These are phyloP conservation scores for Scenedesmus sp. DNA, from an alignment of 163 green algal genomes.

Conservation along the genomic window DNA sequence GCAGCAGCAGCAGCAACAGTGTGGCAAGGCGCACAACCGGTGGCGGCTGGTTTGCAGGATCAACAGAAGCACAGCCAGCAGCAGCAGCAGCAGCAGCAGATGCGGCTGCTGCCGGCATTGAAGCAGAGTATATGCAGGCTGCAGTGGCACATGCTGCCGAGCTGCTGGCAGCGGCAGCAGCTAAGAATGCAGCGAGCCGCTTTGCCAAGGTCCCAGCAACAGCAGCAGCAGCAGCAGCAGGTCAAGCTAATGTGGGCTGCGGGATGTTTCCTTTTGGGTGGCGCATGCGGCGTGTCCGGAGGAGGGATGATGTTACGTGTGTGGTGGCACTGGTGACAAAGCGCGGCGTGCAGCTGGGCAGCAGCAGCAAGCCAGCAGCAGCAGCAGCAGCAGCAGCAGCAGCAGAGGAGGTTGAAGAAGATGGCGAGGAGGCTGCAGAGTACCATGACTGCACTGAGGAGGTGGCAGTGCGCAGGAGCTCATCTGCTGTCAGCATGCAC, in stretches of 20 bases:
- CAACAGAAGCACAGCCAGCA: background rate
- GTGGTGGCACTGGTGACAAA: constrained; percentile 74
- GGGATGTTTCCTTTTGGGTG: constrained; percentile 40
- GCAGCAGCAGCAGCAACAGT: constrained; percentile 4
- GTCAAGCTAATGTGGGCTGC: background rate
- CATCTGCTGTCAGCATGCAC: background rate
- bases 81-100: background rate
- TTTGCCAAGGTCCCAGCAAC: constrained; percentile 8
- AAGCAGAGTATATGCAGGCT: background rate
- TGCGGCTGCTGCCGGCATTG: background rate
- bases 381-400: background rate
- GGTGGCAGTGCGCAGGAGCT: background rate
- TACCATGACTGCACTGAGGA: background rate
- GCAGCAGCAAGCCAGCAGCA: constrained; percentile 53
- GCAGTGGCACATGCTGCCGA: constrained; percentile 30
- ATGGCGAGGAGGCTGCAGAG: background rate
- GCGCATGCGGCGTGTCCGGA: constrained; percentile 72
- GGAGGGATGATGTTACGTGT: constrained; percentile 94
- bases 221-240: background rate
- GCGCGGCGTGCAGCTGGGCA: background rate
- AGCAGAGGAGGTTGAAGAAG: background rate
- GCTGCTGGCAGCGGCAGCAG: constrained; percentile 39
- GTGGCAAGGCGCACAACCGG: background rate
- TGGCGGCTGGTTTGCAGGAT: background rate
- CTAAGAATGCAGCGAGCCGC: constrained; percentile 25